Evolutionary conservation across 73 alveolate genomes (phyloP).

Genomic region (Tetrahymena thermophila): DNA sequence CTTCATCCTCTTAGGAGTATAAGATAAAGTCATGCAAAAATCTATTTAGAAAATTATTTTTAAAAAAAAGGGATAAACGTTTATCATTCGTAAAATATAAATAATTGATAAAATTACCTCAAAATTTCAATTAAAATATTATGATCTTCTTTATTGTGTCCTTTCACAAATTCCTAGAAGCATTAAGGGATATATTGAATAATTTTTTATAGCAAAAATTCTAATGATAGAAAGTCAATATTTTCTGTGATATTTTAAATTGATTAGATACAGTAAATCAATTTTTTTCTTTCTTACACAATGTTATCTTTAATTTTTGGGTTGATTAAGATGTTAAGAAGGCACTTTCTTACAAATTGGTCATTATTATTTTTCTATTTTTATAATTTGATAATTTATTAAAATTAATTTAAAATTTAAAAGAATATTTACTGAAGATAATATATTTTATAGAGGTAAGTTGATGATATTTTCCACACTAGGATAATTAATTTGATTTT

Average conservation of each 20-base stretch:
- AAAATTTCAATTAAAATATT: not conserved
- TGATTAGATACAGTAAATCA: not conserved
- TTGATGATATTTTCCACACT: not conserved
- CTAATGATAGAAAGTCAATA: not conserved
- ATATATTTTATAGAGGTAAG: not conserved
- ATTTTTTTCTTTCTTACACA: not conserved
- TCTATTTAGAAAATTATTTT: not conserved
- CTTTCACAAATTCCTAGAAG: not conserved
- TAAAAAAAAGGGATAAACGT: not conserved
- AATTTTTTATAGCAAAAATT: not conserved
- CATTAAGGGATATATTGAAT: not conserved
- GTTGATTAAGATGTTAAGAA: not conserved
- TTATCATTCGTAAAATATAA: no score
- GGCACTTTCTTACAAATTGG: not conserved
- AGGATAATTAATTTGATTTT: not conserved
- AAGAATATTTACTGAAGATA: not conserved
- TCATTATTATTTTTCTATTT: not conserved
- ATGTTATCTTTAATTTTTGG: not conserved
- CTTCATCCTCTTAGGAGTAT: not conserved
- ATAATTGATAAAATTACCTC: not conserved
- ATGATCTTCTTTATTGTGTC: not conserved
- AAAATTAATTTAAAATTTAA: not conserved
- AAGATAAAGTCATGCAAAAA: not conserved
- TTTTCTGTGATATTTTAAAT: not conserved
- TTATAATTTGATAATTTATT: not conserved